Conservation (phyloP, 768 basidiomycete genomes). For the Tylopilus balloui region DNA sequence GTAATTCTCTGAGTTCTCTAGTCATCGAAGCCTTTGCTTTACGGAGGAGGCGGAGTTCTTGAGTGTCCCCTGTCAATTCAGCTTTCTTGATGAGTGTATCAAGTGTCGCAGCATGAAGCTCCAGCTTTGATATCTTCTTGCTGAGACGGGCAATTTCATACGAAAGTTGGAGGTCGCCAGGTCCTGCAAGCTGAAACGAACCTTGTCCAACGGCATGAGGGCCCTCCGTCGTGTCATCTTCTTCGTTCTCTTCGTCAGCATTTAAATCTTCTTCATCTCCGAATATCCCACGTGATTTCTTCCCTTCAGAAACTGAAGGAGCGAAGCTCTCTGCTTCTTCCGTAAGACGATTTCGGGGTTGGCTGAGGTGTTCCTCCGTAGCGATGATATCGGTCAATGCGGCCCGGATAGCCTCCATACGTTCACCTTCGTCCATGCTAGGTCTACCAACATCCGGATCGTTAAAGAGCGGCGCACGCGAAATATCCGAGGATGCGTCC, state of each 20-base stretch:
- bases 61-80: slow-evolving; percentile 85
- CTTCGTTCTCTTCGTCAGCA: slow-evolving; percentile 46
- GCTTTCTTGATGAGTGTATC: slow-evolving; percentile 91
- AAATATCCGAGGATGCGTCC: slow-evolving; percentile 46
- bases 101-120: slow-evolving; percentile 78
- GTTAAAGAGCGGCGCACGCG: slow-evolving; percentile 74
- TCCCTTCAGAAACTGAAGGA: slow-evolving; percentile 7
- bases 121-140: slow-evolving; percentile 69
- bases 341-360: slow-evolving; percentile 12
- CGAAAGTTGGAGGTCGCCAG: slow-evolving; percentile 85
- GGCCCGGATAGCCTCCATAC: slow-evolving; percentile 96
- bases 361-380: slow-evolving; percentile 55
- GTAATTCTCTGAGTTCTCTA: slow-evolving; percentile 76
- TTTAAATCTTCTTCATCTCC: slow-evolving; percentile 37
- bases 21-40: slow-evolving; percentile 79
- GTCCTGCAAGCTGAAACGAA: slow-evolving; percentile 73
- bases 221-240: slow-evolving; percentile 29
- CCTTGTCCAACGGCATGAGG: slow-evolving; percentile 36
- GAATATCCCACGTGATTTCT: slow-evolving; percentile 30
- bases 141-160: slow-evolving; percentile 79
- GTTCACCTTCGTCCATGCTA: slow-evolving; percentile 63
- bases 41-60: slow-evolving; percentile 77
- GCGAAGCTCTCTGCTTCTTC: slow-evolving; percentile 7
- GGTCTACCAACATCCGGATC: slow-evolving; percentile 61
- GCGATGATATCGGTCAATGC: slow-evolving; percentile 96